Base-by-base conservation (phyloP, 805 yeast species). In the Monosporozyma unispora region DNA sequence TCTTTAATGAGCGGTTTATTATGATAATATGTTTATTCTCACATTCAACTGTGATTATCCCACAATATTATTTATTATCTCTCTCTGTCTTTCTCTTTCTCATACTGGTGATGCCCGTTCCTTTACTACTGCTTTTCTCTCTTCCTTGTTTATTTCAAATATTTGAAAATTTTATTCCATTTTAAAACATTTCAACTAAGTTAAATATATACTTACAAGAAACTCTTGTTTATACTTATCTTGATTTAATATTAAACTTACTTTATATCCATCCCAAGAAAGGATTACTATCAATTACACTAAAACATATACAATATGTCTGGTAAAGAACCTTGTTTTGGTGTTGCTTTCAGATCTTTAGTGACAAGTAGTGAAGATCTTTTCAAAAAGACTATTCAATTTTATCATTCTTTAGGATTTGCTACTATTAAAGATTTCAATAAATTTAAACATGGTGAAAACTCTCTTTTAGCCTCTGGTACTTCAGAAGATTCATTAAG, bases 341-440 rank as follows among this genome's bases (percentile, higher is more conserved):
- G 73, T 48, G 71, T 81, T 46, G 78, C 85, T 25, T 81, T 78
- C 60, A 70, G 79, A 23, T 82, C 91, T 37, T 69, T 84, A 48
- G 79, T 80, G 41, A 81, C 89, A 9, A 66, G 70, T 46, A 76
- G 74, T 56, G 69, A 74, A 3, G 66, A 63, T 8, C 61, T 64
- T 35, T 84, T 78, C 64, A 68, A 69, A 4, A 61, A 69, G 31
- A 61, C 84, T 11, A 68, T 78, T 47, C 58, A 68, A n/a, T 85
- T 82, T 66, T 85, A 84, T 68, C 71, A 66, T 55, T 55, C 66
- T 25, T 69, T 84, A 49, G 90, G 90, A 22, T 84, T 84, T 61
- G 68, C 74, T 31, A 70, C 80, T 37, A 72, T 79, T 44, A 79
- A 82, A 60, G 79, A 73, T 57, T 84, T 73, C 64, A 72, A 81